A percentile compares a stretch with the other conserved stretches of the same genome.
These are phyloP conservation scores for Quercus robur DNA, from an alignment of 306 rosid genomes.

Conservation along the genomic window DNA sequence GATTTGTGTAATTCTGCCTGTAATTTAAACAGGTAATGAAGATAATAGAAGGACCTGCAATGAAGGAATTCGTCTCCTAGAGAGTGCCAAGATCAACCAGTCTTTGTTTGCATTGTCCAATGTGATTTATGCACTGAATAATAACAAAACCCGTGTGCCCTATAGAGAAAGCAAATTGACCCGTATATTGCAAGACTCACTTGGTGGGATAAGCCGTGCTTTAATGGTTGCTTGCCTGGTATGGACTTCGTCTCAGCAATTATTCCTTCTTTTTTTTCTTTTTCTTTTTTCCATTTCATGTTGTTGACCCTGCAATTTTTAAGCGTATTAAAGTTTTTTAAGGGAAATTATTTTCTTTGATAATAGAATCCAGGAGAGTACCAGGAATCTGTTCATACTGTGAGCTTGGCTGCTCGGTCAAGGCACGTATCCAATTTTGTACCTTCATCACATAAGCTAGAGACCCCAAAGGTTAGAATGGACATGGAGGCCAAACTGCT, in stretches of 20 bases:
- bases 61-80: slow-evolving; percentile 92
- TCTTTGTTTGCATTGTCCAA: slow-evolving; percentile 87
- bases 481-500: slow-evolving; percentile 86
- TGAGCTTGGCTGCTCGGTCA: slow-evolving; percentile 88
- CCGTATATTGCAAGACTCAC: slow-evolving; percentile 87
- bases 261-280: neutral
- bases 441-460: slow-evolving; percentile 57
- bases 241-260: slow-evolving; percentile 4
- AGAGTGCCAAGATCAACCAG: slow-evolving; percentile 93
- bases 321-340: neutral
- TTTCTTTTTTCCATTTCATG: neutral
- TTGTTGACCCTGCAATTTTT: neutral
- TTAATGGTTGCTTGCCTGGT: slow-evolving; percentile 97
- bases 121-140: slow-evolving; percentile 91
- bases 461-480: slow-evolving; percentile 64
- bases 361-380: slow-evolving; percentile 90
- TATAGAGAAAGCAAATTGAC: slow-evolving; percentile 95
- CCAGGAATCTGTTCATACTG: slow-evolving; percentile 91
- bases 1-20: neutral
- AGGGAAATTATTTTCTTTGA: slow-evolving; percentile 8
- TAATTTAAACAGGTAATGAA: slow-evolving; percentile 72
- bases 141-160: slow-evolving; percentile 64
- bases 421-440: slow-evolving; percentile 72
- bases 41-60: slow-evolving; percentile 88
- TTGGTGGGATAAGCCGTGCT: slow-evolving; percentile 82